These are phyloP conservation scores for Saccharomycopsis sp. DNA, from an alignment of 805 yeast species.

Conservation along the genomic window DNA sequence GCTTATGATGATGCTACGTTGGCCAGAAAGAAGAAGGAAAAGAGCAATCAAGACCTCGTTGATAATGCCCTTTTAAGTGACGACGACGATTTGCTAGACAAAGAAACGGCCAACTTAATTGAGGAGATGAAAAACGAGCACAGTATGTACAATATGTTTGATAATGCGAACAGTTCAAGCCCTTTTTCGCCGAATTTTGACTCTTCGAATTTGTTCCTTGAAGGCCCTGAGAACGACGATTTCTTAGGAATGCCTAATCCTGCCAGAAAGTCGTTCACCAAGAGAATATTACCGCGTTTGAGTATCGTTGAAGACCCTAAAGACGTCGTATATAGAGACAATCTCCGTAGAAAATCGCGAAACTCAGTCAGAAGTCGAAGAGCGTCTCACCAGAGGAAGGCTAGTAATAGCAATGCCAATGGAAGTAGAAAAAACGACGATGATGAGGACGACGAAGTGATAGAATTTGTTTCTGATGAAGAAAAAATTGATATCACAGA, in stretches of 20 bases:
- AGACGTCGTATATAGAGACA: slow-evolving; percentile 14
- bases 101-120: slow-evolving; percentile 16
- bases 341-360: slow-evolving; percentile 1
- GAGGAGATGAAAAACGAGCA: slow-evolving; percentile 14
- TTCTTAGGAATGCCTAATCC: not conserved
- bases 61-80: slow-evolving; percentile 13
- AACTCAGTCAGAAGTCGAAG: no score
- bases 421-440: not conserved
- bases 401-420: not conserved
- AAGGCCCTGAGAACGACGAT: not conserved
- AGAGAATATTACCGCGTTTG: slow-evolving; percentile 8
- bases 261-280: not conserved
- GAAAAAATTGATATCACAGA: slow-evolving; percentile 24
- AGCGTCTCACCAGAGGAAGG: not conserved
- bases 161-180: not conserved
- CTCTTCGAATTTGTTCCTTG: not conserved
- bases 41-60: not conserved
- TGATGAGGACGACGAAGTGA: slow-evolving; percentile 28
- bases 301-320: slow-evolving; percentile 19
- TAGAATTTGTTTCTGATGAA: slow-evolving; percentile 31
- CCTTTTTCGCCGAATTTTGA: not conserved
- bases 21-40: slow-evolving; percentile 16
- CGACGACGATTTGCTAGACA: slow-evolving; percentile 25
- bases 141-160: slow-evolving; percentile 8
- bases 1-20: slow-evolving; percentile 21